Percentiles rank a stretch among this genome's conserved stretches.
These are phyloP conservation scores for Cutaneotrichosporon sp. DNA, from an alignment of 1,284 basidiomycete species.

Conservation along the genomic window DNA sequence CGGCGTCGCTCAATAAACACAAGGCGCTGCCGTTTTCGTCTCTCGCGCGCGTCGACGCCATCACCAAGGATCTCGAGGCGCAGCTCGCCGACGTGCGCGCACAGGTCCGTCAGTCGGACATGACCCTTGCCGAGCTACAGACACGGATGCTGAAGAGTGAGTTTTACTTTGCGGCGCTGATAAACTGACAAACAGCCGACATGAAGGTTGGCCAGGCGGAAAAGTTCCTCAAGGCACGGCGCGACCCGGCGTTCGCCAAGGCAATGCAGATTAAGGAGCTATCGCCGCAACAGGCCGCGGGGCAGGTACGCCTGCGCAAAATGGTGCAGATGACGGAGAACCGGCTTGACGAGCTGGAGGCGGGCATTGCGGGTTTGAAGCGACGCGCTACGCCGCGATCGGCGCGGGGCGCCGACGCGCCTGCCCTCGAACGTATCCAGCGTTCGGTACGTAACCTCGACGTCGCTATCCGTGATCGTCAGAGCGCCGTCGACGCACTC, in stretches of 20 bases:
- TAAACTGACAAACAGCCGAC: conserved; percentile 43
- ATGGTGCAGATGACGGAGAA: conserved; percentile 45
- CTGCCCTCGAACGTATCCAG: conserved; percentile 50
- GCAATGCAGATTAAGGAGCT: conserved; percentile 51
- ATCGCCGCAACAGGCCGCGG: conserved; percentile 52
- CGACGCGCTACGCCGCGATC: conserved; percentile 21
- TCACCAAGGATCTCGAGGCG: conserved; percentile 26
- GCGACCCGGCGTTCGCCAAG: conserved; percentile 51
- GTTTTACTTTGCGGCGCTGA: conserved; percentile 9
- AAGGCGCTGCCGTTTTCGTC: conserved; percentile 34
- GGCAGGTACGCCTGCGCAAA: conserved; percentile 49
- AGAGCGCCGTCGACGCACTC: conserved; percentile 49
- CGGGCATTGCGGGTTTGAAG: conserved; percentile 34
- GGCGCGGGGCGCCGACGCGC: conserved; percentile 3
- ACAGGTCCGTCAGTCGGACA: conserved; percentile 27
- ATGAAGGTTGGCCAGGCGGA: conserved; percentile 50
- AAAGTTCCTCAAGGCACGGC: conserved; percentile 50
- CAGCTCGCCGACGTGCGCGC: conserved; percentile 32
- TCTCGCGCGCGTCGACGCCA: conserved; percentile 25
- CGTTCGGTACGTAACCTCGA: conserved; percentile 52
- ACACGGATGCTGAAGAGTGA: conserved; percentile 50
- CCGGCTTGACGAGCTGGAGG: conserved; percentile 46
- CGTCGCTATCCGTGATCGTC: conserved; percentile 44
- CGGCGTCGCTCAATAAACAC: conserved; percentile 23
- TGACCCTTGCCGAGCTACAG: conserved; percentile 48